Evolutionary conservation across 176 grass and related monocot species (phyloP).

Genomic region (Eleusine coracana): DNA sequence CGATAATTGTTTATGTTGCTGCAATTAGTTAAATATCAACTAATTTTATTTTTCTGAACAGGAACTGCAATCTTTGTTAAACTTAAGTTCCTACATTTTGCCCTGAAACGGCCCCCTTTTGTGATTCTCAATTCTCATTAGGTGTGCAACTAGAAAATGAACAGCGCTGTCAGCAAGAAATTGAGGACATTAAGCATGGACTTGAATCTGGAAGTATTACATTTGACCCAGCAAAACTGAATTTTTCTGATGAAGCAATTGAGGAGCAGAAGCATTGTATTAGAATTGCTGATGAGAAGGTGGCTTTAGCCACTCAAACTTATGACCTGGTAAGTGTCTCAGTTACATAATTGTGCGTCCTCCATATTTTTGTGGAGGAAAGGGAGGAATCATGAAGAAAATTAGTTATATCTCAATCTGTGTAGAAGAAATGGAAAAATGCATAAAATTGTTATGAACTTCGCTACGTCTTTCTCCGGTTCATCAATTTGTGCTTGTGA

Average conservation of each 20-base stretch:
- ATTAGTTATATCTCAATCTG: slow-evolving; percentile 9
- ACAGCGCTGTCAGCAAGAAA: slow-evolving; percentile 91
- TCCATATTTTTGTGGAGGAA: slow-evolving; percentile 12
- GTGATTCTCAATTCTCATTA: slow-evolving; percentile 48
- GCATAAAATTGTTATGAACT: not conserved
- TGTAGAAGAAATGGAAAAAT: slow-evolving; percentile 10
- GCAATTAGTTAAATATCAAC: slow-evolving; percentile 22
- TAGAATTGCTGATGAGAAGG: slow-evolving; percentile 99
- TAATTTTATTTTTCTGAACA: slow-evolving; percentile 25
- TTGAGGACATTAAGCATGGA: slow-evolving; percentile 77
- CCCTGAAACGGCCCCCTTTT: slow-evolving; percentile 14
- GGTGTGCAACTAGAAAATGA: slow-evolving; percentile 90
- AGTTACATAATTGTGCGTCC: slow-evolving; percentile 7
- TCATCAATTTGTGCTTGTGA: not conserved
- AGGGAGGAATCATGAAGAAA: not conserved
- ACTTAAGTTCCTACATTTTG: slow-evolving; percentile 1
- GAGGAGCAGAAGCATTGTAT: slow-evolving; percentile 93
- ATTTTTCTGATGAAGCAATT: slow-evolving; percentile 91
- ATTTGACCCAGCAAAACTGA: slow-evolving; percentile 70
- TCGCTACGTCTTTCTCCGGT: not conserved
- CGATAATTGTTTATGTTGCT: slow-evolving; percentile 20
- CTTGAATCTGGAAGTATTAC: slow-evolving; percentile 83
- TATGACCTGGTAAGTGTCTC: slow-evolving; percentile 89
- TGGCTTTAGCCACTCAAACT: slow-evolving; percentile 92
- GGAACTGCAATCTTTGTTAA: slow-evolving; percentile 8